A percentile compares a stretch with the other conserved stretches of the same genome.
Conservation (phyloP, 2,329 filamentous ascomycete species). For the Fusarium setosum region DNA sequence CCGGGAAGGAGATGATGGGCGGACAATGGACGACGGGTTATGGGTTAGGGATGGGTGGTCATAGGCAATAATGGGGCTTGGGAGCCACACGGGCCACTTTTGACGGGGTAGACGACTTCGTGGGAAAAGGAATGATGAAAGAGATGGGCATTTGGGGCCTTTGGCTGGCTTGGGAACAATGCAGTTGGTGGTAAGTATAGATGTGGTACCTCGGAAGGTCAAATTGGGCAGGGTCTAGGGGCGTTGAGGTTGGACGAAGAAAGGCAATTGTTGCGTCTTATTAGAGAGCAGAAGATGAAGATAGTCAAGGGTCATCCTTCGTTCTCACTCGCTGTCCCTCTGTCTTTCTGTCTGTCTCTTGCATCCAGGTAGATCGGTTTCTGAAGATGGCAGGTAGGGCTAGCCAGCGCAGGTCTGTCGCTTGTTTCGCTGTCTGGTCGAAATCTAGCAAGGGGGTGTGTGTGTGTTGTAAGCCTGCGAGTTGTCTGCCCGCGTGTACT, state of each 20-base stretch:
- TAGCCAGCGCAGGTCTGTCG: constrained; percentile 23
- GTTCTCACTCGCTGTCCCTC: constrained; percentile 11
- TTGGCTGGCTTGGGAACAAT: constrained; percentile 14
- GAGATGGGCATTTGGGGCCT: constrained; percentile 21
- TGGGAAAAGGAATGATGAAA: constrained; percentile 17
- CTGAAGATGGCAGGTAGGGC: constrained; percentile 13
- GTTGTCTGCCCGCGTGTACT: constrained; percentile 25
- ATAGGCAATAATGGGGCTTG: constrained; percentile 29
- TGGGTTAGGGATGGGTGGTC: constrained; percentile 15
- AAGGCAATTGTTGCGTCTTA: constrained; percentile 4
- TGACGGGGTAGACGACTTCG: constrained; percentile 17
- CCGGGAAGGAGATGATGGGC: constrained; percentile 3
- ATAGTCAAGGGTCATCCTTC: background rate
- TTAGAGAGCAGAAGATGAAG: background rate
- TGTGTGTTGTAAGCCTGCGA: constrained; percentile 9
- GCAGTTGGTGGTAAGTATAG: constrained; percentile 5
- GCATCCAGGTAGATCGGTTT: constrained; percentile 7
- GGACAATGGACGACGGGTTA: constrained; percentile 8
- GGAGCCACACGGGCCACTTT: constrained; percentile 34
- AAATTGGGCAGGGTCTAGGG: background rate
- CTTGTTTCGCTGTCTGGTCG: constrained; percentile 25
- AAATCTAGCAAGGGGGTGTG: constrained; percentile 23
- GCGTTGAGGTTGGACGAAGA: background rate
- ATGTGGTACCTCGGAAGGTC: constrained; percentile 1
- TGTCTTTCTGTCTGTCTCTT: constrained; percentile 19